phyloP scores from a whole-genome alignment of 2,329 filamentous ascomycete genomes.

The Exophiala sp. region DNA sequence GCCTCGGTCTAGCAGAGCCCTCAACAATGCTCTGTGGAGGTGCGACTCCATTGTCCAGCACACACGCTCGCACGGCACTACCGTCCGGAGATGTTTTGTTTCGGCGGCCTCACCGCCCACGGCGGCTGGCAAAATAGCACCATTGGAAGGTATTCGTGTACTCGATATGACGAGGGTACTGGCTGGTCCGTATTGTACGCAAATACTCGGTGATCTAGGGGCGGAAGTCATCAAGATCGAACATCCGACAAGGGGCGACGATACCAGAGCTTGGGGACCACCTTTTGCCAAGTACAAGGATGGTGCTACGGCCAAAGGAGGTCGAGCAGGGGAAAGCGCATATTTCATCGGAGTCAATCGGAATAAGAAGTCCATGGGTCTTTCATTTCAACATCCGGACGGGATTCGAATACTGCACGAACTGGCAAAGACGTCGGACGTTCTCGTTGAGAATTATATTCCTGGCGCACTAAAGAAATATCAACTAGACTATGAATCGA shows the following conservation, averaged over 20 bases:
- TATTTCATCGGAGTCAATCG: constrained; percentile 95
- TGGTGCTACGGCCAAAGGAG: constrained; percentile 35
- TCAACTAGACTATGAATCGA: constrained; percentile 76
- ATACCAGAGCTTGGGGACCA: constrained; percentile 94
- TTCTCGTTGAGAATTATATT: constrained; percentile 95
- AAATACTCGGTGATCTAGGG: constrained; percentile 91
- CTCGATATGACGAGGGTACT: constrained; percentile 96
- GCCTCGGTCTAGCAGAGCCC: constrained; percentile 8
- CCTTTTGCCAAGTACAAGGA: constrained; percentile 79
- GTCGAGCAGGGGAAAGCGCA: constrained; percentile 75
- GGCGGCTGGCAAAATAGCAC: constrained; percentile 46
- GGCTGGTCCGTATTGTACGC: constrained; percentile 93
- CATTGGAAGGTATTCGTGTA: constrained; percentile 77
- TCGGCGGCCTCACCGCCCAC: constrained; percentile 3
- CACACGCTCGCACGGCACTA: background rate
- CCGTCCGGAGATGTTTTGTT: constrained; percentile 6
- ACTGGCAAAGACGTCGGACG: constrained; percentile 78
- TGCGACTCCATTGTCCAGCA: background rate
- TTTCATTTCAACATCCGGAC: constrained; percentile 82
- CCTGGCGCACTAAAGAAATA: constrained; percentile 81
- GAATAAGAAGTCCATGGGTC: constrained; percentile 90
- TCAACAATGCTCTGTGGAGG: background rate
- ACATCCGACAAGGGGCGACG: constrained; percentile 85
- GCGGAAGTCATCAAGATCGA: constrained; percentile 98
- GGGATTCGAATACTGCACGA: constrained; percentile 85